These are phyloP conservation scores for Thalassiosira exigua DNA, from an alignment of 352 stramenopile genomes.

Conservation along the genomic window DNA sequence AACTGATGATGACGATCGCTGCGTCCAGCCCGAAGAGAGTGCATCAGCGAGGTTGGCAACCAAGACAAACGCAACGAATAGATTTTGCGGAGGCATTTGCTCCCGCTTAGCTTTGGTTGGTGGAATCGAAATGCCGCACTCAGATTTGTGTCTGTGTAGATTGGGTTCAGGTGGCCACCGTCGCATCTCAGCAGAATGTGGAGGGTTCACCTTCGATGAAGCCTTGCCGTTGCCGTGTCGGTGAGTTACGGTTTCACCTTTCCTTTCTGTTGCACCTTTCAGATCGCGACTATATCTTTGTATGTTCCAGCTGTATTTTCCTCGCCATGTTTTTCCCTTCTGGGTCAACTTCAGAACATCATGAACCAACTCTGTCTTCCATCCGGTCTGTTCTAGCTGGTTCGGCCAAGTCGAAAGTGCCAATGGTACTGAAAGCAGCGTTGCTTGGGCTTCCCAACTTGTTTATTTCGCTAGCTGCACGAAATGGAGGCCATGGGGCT, in stretches of 20 bases:
- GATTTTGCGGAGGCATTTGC: slow-evolving; percentile 42
- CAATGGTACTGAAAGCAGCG: slow-evolving; percentile 11
- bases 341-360: slow-evolving; percentile 28
- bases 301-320: slow-evolving; percentile 44
- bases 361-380: slow-evolving; percentile 55
- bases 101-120: slow-evolving; percentile 40
- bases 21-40: slow-evolving; percentile 25
- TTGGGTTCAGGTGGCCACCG: slow-evolving; percentile 9
- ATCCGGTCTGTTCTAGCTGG: slow-evolving; percentile 45
- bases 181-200: too few species aligned
- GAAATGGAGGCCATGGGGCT: slow-evolving; percentile 22
- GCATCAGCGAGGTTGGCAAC: slow-evolving; percentile 12
- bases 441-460: slow-evolving; percentile 51
- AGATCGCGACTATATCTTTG: slow-evolving; percentile 3
- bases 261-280: slow-evolving; percentile 6
- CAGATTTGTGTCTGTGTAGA: slow-evolving; percentile 40
- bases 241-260: slow-evolving; percentile 29
- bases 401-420: slow-evolving; percentile 15
- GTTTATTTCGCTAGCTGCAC: slow-evolving; percentile 50
- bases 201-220: slow-evolving; percentile 33
- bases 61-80: neutral
- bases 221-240: slow-evolving; percentile 41
- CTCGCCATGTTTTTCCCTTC: slow-evolving; percentile 49
- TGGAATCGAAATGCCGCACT: slow-evolving; percentile 12
- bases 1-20: slow-evolving; percentile 26